phyloP scores from a whole-genome alignment of 1,284 basidiomycete species.

The Moniliophthora roreri region DNA sequence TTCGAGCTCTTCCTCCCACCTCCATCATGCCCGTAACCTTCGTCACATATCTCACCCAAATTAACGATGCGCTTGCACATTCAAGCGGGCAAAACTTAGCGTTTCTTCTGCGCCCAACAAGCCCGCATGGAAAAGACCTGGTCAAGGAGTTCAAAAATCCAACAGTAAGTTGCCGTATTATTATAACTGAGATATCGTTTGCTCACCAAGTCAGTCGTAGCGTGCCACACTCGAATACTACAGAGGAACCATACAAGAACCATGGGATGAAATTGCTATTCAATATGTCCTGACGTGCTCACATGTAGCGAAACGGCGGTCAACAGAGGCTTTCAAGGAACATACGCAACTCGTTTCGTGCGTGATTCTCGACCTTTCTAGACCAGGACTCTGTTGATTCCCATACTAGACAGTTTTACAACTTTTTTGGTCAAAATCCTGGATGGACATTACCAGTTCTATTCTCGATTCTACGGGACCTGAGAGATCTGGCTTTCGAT shows the following conservation, averaged over 20 bases:
- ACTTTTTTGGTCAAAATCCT: conserved; percentile 71
- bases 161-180: conserved; percentile 43
- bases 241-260: conserved; percentile 60
- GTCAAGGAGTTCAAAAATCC: conserved; percentile 71
- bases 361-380: conserved; percentile 25
- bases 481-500: conserved; percentile 80
- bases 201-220: conserved; percentile 29
- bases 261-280: conserved; percentile 83
- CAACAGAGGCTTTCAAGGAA: conserved; percentile 74
- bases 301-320: conserved; percentile 63
- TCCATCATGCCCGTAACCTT: conserved; percentile 49
- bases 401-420: conserved; percentile 72
- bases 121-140: conserved; percentile 70
- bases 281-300: conserved; percentile 75
- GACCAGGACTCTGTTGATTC: conserved; percentile 1
- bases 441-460: conserved; percentile 83
- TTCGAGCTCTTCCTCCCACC: too few species aligned
- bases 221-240: conserved; percentile 52
- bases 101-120: conserved; percentile 70
- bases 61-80: conserved; percentile 58
- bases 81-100: conserved; percentile 70
- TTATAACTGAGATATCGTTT: not conserved
- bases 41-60: conserved; percentile 57
- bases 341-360: conserved; percentile 66
- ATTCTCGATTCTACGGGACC: conserved; percentile 77